Conservation (phyloP, 2,329 filamentous ascomycete genomes). For the Orbilia oligospora region DNA sequence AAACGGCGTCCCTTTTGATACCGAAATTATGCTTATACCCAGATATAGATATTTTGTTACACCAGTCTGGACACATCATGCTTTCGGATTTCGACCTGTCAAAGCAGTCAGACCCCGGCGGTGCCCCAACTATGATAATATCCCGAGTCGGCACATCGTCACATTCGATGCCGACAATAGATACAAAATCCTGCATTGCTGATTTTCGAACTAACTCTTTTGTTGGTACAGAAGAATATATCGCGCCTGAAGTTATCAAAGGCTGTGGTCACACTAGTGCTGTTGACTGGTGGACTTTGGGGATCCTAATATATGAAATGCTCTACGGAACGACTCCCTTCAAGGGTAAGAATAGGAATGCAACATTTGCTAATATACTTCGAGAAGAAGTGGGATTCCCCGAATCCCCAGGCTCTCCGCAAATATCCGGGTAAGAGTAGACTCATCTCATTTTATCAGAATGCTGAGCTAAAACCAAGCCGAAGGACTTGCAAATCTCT, state of each 20-base stretch:
- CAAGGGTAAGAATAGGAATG: constrained; percentile 98
- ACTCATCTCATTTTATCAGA: not conserved
- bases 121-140: constrained; percentile 97
- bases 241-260: constrained; percentile 98
- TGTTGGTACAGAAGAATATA: constrained; percentile 98
- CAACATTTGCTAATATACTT: constrained; percentile 97
- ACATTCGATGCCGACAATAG: constrained; percentile 92
- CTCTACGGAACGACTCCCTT: constrained; percentile 98
- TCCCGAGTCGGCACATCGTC: constrained; percentile 85
- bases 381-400: constrained; percentile 96
- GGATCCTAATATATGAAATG: constrained; percentile 99
- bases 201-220: constrained; percentile 99
- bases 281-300: constrained; percentile 99
- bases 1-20: not conserved
- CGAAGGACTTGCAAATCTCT: constrained; percentile 95
- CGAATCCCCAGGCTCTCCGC: constrained; percentile 84
- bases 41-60: constrained; percentile 86
- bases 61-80: constrained; percentile 99
- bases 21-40: constrained; percentile 66
- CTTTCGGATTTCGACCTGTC: constrained; percentile 98
- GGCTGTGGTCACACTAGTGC: constrained; percentile 98
- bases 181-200: constrained; percentile 97
- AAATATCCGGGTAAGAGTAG: constrained; percentile 87
- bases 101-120: constrained; percentile 95
- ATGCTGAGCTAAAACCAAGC: constrained; percentile 29